These are phyloP conservation scores for Alternaria brassicae DNA, from an alignment of 2,329 filamentous ascomycete species.

Conservation along the genomic window DNA sequence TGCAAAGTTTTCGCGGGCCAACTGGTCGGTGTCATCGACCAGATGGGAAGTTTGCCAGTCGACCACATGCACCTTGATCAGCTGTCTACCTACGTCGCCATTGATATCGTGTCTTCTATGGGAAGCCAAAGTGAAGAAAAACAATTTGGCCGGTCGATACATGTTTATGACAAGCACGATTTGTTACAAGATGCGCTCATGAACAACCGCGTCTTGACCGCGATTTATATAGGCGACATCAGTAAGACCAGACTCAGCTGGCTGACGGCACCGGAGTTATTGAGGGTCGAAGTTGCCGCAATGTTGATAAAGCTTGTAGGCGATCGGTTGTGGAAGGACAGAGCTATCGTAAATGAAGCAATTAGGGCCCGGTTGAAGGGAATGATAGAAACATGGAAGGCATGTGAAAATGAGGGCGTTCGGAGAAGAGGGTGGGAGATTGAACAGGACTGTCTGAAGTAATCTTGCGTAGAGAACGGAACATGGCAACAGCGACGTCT, in stretches of 20 bases:
- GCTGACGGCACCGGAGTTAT: slow-evolving; percentile 29
- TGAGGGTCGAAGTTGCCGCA: slow-evolving; percentile 37
- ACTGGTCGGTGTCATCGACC: slow-evolving; percentile 19
- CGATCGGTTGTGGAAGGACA: neutral
- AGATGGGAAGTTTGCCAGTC: slow-evolving; percentile 16
- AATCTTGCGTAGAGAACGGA: neutral
- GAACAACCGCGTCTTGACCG: slow-evolving; percentile 23
- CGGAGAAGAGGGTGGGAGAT: slow-evolving; percentile 23
- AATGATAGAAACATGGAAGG: slow-evolving; percentile 28
- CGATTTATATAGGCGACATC: slow-evolving; percentile 32
- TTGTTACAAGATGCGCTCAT: slow-evolving; percentile 12
- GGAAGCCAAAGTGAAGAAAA: neutral
- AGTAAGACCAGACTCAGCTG: slow-evolving; percentile 29
- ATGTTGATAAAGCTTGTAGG: slow-evolving; percentile 17
- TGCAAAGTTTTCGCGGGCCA: slow-evolving; percentile 29
- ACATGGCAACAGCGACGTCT: neutral
- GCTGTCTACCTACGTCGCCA: slow-evolving; percentile 11
- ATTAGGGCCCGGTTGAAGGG: slow-evolving; percentile 16
- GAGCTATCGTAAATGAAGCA: neutral
- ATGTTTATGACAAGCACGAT: neutral
- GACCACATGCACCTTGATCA: slow-evolving; percentile 27
- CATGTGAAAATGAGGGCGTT: slow-evolving; percentile 35
- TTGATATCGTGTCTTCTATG: neutral
- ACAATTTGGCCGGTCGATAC: neutral
- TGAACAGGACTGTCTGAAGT: neutral